Evolutionary conservation across 2,329 filamentous ascomycete species (phyloP).

Genomic region (Neophaeococcomyces mojaviensis): DNA sequence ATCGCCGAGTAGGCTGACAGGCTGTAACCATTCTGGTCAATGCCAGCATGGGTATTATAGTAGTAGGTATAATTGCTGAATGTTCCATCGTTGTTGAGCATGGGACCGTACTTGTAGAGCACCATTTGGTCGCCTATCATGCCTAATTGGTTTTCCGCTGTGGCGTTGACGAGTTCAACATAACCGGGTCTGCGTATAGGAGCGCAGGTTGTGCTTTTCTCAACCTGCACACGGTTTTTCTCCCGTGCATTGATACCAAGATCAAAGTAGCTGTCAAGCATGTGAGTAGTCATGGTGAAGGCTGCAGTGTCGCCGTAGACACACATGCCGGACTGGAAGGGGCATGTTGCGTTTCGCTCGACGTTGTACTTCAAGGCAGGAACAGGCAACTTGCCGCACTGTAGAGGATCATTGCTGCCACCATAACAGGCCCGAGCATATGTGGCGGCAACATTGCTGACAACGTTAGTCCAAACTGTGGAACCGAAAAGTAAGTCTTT

Average conservation of each 20-base stretch:
- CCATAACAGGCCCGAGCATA: slow-evolving; percentile 9
- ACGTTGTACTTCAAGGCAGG: slow-evolving; percentile 1
- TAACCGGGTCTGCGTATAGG: background rate
- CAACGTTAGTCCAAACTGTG: background rate
- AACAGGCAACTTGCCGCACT: slow-evolving; percentile 2
- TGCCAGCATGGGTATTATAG: slow-evolving; percentile 1
- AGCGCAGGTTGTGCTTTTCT: slow-evolving; percentile 7
- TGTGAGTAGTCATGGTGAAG: slow-evolving; percentile 1
- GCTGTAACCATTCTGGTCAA: slow-evolving; percentile 1
- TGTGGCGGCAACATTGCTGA: slow-evolving; percentile 2
- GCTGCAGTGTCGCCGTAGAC: slow-evolving; percentile 4
- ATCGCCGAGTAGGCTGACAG: background rate
- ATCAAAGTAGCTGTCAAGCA: slow-evolving; percentile 8
- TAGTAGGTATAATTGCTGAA: slow-evolving; percentile 3
- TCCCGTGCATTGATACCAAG: slow-evolving; percentile 10
- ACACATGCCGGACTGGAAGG: slow-evolving; percentile 7
- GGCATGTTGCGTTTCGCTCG: slow-evolving; percentile 6
- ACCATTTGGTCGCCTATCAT: background rate
- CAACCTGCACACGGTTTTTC: background rate
- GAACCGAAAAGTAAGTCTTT: background rate
- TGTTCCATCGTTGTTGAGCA: background rate
- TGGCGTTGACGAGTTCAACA: background rate
- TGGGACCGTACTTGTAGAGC: slow-evolving; percentile 1
- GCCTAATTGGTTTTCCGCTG: background rate
- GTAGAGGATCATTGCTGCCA: background rate